Percentiles rank a stretch among this genome's conserved stretches.
These are phyloP conservation scores for Exophiala phaeomuriformis DNA, from an alignment of 2,329 filamentous ascomycete genomes.

Conservation along the genomic window DNA sequence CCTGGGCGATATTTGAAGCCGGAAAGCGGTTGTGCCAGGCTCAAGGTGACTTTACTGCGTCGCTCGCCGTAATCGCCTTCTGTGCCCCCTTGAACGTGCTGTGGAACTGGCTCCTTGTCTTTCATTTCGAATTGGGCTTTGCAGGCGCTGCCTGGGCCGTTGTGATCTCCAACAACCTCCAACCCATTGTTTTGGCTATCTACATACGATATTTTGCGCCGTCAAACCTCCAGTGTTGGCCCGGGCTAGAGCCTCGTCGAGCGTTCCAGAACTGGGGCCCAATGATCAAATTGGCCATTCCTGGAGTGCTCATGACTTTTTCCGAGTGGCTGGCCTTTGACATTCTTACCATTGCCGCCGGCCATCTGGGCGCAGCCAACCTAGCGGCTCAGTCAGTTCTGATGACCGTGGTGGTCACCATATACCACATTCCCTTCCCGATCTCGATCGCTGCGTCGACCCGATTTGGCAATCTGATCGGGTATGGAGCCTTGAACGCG, in stretches of 20 bases:
- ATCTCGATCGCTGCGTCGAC: slow-evolving; percentile 74
- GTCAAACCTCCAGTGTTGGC: slow-evolving; percentile 65
- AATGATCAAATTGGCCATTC: slow-evolving; percentile 71
- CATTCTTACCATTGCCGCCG: slow-evolving; percentile 65
- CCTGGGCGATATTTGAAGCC: slow-evolving; percentile 60
- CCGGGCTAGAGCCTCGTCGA: slow-evolving; percentile 55
- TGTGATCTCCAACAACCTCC: slow-evolving; percentile 58
- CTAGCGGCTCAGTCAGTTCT: slow-evolving; percentile 76
- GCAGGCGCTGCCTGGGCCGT: slow-evolving; percentile 65
- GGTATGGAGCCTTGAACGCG: slow-evolving; percentile 65
- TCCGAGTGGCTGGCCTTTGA: slow-evolving; percentile 83
- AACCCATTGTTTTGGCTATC: slow-evolving; percentile 56
- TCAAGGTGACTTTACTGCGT: slow-evolving; percentile 65
- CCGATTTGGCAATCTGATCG: slow-evolving; percentile 75
- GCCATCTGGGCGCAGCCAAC: slow-evolving; percentile 62
- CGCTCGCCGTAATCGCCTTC: slow-evolving; percentile 68
- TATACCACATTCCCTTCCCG: slow-evolving; percentile 78
- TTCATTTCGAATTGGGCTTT: slow-evolving; percentile 55
- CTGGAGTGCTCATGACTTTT: slow-evolving; percentile 77
- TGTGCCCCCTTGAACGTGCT: slow-evolving; percentile 66
- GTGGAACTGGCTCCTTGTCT: slow-evolving; percentile 66
- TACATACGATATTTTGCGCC: slow-evolving; percentile 55
- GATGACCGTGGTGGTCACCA: slow-evolving; percentile 67
- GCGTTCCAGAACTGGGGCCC: slow-evolving; percentile 61
- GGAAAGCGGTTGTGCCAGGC: slow-evolving; percentile 73